Base-by-base conservation (phyloP, 495 filamentous ascomycete species). In the Xylaria venustula region DNA sequence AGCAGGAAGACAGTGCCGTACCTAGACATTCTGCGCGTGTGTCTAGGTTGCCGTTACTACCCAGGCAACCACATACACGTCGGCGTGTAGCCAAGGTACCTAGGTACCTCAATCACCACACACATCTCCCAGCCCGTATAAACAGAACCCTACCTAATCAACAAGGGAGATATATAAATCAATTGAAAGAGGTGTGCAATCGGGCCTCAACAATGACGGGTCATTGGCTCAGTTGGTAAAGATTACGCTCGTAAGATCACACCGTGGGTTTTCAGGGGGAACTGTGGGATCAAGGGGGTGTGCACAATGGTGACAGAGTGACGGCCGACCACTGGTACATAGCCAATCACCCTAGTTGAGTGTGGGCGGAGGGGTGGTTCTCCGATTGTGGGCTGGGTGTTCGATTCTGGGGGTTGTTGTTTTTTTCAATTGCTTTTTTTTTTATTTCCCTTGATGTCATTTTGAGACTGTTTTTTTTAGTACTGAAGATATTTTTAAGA, bases 331-430 rank as follows among this genome's bases (percentile, higher is more conserved):
- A n/a, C n/a, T n/a, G n/a, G n/a, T n/a, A n/a, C n/a, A 8, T 19
- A 11, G 34, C 7, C n/a, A 2, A 30, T 1, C 6, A 26, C 26
- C 49, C 5, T 28, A 52, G 49, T 52, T 52, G 49, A 37, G 49
- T 28, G 12, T 52, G 49, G 49, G 49, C 32, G 49, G 49, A 37
- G 22, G 30, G 49, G 49, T 37, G 49, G 49, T 37, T 20, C 49
- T 52, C 49, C 28, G 32, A 37, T n/a, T 23, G 28, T 19, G n/a
- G 17, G 30, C 45, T 26, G 17, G 49, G n/a, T n/a, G 49, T 52
- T 52, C 49, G 17, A 48, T 36, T 37, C 49, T 20, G 49, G 49
- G 30, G 49, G 17, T 5, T n/a, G 17, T 52, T 14, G 9, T 50
- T 37, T 15, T 23, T 34, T 52, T 52, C 23, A 36, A 36, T 30